Percentiles rank a stretch among this genome's conserved stretches.
Evolutionary conservation across 108 stramenopile species (phyloP).

Genomic region (Aurantiochytrium sp.): DNA sequence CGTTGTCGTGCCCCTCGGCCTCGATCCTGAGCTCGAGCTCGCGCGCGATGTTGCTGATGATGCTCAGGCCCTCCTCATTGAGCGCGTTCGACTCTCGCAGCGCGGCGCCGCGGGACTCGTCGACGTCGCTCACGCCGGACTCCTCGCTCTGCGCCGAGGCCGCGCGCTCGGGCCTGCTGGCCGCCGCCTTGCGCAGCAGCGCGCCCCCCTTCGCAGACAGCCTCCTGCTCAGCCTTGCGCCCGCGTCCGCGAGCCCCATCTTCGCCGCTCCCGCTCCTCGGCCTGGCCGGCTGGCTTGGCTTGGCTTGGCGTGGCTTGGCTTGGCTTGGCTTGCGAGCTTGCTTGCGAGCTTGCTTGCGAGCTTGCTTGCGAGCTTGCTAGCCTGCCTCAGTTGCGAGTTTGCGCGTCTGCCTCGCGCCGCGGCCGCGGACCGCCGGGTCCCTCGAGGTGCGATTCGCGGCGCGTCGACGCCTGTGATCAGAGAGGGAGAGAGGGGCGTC

Average conservation of each 20-base stretch:
- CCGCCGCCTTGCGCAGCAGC: neutral
- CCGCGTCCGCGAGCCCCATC: neutral
- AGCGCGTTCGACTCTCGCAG: slow-evolving; percentile 2
- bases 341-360: too few species aligned
- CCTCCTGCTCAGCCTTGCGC: neutral
- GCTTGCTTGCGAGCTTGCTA: too few species aligned
- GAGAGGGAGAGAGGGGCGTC: too few species aligned
- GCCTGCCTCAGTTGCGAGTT: too few species aligned
- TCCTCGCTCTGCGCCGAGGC: neutral
- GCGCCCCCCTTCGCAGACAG: neutral
- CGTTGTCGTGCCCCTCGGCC: neutral
- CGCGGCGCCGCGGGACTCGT: slow-evolving; percentile 3
- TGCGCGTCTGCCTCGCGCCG: too few species aligned
- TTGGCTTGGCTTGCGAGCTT: too few species aligned
- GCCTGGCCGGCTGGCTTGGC: too few species aligned
- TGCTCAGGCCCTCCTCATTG: slow-evolving; percentile 6
- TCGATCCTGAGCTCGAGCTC: neutral
- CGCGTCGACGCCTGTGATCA: too few species aligned
- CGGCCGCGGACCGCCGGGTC: too few species aligned
- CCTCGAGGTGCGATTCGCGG: too few species aligned
- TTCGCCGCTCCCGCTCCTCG: neutral
- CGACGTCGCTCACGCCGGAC: neutral
- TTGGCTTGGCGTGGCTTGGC: too few species aligned
- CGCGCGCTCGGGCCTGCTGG: neutral
- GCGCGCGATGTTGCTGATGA: neutral